Conservation (phyloP, 1,284 basidiomycete genomes). For the Naganishia albida region DNA sequence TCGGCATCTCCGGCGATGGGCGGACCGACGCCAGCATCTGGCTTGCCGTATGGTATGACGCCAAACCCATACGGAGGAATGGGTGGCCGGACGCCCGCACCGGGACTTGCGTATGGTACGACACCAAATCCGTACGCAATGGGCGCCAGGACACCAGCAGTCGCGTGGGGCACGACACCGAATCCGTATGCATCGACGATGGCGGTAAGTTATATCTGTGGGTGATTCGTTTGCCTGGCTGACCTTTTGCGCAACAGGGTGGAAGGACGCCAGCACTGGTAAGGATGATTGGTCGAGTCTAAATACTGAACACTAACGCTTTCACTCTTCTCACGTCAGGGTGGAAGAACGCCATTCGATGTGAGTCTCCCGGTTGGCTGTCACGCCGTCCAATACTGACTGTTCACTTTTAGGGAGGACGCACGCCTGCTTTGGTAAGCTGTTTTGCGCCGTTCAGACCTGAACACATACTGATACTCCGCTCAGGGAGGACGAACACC, state of each 20-base stretch:
- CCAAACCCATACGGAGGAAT: constrained; percentile 62
- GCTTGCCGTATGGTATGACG: constrained; percentile 61
- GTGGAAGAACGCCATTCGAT: constrained; percentile 43
- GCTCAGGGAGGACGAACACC: constrained; percentile 35
- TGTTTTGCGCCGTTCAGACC: constrained; percentile 30
- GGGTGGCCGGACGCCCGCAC: constrained; percentile 50
- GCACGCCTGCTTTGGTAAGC: constrained; percentile 51
- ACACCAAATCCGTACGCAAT: constrained; percentile 72
- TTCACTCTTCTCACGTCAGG: constrained; percentile 21
- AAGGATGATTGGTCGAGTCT: constrained; percentile 41
- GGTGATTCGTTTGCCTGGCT: constrained; percentile 35
- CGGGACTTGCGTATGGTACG: constrained; percentile 44
- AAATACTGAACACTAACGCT: constrained; percentile 30
- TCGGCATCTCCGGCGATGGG: constrained; percentile 38
- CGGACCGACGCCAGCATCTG: constrained; percentile 45
- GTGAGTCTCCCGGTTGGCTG: neutral
- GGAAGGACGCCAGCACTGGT: constrained; percentile 39
- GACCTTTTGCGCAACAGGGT: constrained; percentile 28
- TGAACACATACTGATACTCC: constrained; percentile 32
- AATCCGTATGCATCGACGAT: constrained; percentile 62
- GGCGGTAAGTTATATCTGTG: constrained; percentile 33
- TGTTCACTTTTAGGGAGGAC: constrained; percentile 39
- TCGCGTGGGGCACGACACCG: constrained; percentile 61
- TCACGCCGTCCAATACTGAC: constrained; percentile 5
- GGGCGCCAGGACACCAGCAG: constrained; percentile 62